Percentiles rank a stretch among this genome's conserved stretches.
These are phyloP conservation scores for Pseudogymnoascus sp. DNA, from an alignment of 2,329 filamentous ascomycete species.

Conservation along the genomic window DNA sequence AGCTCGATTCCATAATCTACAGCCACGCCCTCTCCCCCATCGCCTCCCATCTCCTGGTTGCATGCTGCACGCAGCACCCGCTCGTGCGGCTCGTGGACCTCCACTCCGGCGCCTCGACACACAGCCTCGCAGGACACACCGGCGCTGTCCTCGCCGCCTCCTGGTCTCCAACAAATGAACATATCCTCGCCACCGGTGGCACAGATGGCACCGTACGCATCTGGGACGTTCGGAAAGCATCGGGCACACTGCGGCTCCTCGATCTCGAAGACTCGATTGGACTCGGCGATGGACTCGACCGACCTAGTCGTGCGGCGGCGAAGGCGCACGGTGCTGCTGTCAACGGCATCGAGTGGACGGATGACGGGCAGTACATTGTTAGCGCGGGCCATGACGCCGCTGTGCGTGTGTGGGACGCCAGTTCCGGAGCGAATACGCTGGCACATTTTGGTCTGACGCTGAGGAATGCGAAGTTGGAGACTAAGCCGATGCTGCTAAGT, in stretches of 20 bases:
- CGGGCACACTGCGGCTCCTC: conserved; percentile 65
- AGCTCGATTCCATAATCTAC: conserved; percentile 60
- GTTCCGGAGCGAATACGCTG: conserved; percentile 74
- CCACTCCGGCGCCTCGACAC: conserved; percentile 67
- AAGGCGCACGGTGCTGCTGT: conserved; percentile 73
- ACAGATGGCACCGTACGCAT: conserved; percentile 74
- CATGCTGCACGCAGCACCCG: conserved; percentile 80
- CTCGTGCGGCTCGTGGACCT: conserved; percentile 79
- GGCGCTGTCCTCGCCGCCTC: conserved; percentile 59
- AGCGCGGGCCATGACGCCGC: conserved; percentile 76
- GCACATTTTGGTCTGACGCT: conserved; percentile 79
- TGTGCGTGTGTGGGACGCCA: conserved; percentile 79
- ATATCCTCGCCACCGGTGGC: conserved; percentile 77
- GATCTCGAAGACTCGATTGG: conserved; percentile 80
- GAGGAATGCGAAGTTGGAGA: conserved; percentile 60
- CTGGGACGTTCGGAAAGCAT: conserved; percentile 79
- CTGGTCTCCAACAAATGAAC: conserved; percentile 75
- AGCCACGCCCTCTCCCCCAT: conserved; percentile 70
- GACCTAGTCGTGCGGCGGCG: conserved; percentile 40
- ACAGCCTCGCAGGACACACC: conserved; percentile 60
- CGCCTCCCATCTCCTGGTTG: conserved; percentile 67
- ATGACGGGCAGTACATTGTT: conserved; percentile 67
- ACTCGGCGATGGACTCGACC: conserved; percentile 31
- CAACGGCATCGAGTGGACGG: conserved; percentile 78
- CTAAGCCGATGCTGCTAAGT: conserved; percentile 51